phyloP scores from a whole-genome alignment of 306 rosid species.

The Datisca glomerata region DNA sequence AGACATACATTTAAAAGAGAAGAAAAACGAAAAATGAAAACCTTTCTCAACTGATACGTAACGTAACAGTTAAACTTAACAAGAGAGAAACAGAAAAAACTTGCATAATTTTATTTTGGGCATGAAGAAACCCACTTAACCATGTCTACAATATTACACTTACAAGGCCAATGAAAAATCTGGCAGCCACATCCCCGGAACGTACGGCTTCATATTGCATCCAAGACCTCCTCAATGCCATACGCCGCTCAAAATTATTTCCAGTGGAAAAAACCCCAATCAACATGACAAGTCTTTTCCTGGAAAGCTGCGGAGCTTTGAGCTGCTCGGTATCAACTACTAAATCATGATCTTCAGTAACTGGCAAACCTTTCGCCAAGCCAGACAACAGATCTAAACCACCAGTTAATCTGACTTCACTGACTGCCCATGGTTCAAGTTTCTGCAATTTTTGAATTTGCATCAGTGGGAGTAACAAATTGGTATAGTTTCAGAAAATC shows the following conservation, averaged over 20 bases:
- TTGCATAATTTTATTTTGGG: no score
- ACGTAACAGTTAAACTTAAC: no score
- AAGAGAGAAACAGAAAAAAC: no score
- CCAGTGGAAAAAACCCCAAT: conserved; percentile 85
- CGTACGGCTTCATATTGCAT: conserved; percentile 79
- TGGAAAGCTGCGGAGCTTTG: conserved; percentile 53
- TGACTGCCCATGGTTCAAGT: conserved; percentile 85
- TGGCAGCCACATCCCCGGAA: conserved; percentile 73
- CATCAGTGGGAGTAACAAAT: conserved; percentile 12
- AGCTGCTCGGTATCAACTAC: conserved; percentile 47
- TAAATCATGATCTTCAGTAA: conserved; percentile 67
- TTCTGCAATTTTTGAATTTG: conserved; percentile 37
- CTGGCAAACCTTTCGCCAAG: conserved; percentile 87
- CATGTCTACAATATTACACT: no score
- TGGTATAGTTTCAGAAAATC: background rate
- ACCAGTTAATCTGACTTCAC: conserved; percentile 49
- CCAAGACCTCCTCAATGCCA: conserved; percentile 97
- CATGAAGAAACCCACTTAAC: no score
- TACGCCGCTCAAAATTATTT: conserved; percentile 85
- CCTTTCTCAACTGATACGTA: no score
- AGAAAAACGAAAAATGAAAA: no score
- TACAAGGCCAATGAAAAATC: conserved; percentile 95
- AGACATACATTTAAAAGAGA: no score
- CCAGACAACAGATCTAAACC: conserved; percentile 56
- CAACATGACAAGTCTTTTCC: conserved; percentile 57